phyloP scores from a whole-genome alignment of 73 alveolate species.

The Tetrahymena borealis region DNA sequence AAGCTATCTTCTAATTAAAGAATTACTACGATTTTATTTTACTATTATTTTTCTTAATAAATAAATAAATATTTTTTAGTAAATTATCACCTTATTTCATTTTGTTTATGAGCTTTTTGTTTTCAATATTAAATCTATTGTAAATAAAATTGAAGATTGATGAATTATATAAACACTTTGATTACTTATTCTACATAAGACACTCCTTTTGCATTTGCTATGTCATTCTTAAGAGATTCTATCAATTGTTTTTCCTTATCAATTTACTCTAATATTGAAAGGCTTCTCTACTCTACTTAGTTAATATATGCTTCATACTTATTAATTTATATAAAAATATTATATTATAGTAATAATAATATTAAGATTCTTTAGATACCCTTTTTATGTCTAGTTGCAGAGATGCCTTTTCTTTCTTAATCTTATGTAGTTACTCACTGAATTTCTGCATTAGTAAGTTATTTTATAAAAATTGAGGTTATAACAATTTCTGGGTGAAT shows the following conservation, averaged over 20 bases:
- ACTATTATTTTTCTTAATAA: background rate
- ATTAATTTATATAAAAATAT: no score
- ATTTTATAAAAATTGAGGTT: background rate
- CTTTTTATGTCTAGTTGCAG: background rate
- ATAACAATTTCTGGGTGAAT: background rate
- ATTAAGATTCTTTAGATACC: background rate
- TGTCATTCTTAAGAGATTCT: background rate
- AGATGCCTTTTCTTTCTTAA: background rate
- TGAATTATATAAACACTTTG: no score
- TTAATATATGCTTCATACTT: background rate
- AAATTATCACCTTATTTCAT: no score
- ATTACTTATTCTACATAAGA: background rate
- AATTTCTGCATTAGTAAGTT: background rate
- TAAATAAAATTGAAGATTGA: no score
- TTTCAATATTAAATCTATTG: no score
- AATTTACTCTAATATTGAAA: background rate
- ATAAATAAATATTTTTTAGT: background rate
- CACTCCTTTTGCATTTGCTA: background rate
- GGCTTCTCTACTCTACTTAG: background rate
- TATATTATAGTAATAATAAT: no score
- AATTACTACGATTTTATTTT: background rate
- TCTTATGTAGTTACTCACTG: background rate
- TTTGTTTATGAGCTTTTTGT: no score
- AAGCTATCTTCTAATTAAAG: background rate
- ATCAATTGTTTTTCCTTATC: background rate